phyloP scores from a whole-genome alignment of 345 rosid genomes.

The Noccaea bulbosa region DNA sequence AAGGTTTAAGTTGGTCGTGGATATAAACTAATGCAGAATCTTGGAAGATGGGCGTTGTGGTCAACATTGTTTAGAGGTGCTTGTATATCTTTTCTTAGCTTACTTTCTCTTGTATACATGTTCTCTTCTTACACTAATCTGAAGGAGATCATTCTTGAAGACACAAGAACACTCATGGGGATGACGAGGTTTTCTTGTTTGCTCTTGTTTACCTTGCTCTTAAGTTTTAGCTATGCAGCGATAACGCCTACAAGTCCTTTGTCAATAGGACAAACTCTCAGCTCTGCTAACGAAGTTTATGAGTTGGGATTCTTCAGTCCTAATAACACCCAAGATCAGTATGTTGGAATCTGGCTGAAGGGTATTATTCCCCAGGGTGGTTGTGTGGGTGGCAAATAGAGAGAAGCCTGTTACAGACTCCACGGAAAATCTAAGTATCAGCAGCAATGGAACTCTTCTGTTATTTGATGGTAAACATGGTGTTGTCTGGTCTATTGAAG shows the following conservation, averaged over 20 bases:
- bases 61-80: slow-evolving; percentile 19
- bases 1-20: slow-evolving; percentile 13
- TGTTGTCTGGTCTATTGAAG: slow-evolving; percentile 40
- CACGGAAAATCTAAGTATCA: slow-evolving; percentile 28
- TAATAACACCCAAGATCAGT: slow-evolving; percentile 21
- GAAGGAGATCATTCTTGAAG: slow-evolving; percentile 17
- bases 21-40: slow-evolving; percentile 28
- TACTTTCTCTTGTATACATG: neutral
- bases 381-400: slow-evolving; percentile 62
- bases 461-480: slow-evolving; percentile 20
- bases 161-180: neutral
- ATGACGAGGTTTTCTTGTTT: neutral
- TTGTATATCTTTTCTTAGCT: slow-evolving; percentile 4
- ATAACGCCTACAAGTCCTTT: slow-evolving; percentile 31
- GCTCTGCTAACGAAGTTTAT: slow-evolving; percentile 31
- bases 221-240: slow-evolving; percentile 5
- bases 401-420: slow-evolving; percentile 42
- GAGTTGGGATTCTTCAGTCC: slow-evolving; percentile 49
- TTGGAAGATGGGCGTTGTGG: neutral
- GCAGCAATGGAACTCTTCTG: slow-evolving; percentile 38
- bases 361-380: slow-evolving; percentile 7
- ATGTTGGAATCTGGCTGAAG: slow-evolving; percentile 53
- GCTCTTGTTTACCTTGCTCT: neutral
- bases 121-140: neutral
- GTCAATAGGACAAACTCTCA: slow-evolving; percentile 32